phyloP scores from a whole-genome alignment of 495 filamentous ascomycete species.

The Melanomma pulvis-pyrius region DNA sequence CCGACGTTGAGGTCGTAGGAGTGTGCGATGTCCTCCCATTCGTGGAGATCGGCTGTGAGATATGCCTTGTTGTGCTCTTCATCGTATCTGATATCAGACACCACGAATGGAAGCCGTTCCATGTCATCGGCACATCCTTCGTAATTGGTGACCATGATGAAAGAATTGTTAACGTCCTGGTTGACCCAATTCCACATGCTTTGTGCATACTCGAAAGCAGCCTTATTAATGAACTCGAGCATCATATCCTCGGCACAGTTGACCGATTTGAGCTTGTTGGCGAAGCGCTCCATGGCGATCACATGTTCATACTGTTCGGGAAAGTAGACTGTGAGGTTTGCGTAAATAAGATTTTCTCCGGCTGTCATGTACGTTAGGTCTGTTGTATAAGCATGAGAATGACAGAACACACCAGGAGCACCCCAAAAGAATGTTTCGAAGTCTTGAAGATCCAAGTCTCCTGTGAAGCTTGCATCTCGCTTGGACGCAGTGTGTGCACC shows the following conservation, averaged over 20 bases:
- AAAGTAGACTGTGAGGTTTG: conserved; percentile 32
- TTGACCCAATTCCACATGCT: conserved; percentile 33
- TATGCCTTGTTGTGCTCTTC: conserved; percentile 12
- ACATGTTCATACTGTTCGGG: conserved; percentile 19
- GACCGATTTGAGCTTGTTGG: conserved; percentile 22
- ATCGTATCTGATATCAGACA: conserved; percentile 24
- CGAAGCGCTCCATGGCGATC: conserved; percentile 31
- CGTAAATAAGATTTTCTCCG: conserved; percentile 11
- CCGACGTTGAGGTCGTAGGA: conserved; percentile 27
- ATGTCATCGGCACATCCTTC: conserved; percentile 17
- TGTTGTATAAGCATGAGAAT: not conserved
- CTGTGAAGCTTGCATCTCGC: conserved; percentile 21
- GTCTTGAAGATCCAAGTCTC: conserved; percentile 23
- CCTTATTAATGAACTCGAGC: conserved; percentile 31
- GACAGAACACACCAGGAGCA: conserved; percentile 11
- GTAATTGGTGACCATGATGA: conserved; percentile 30
- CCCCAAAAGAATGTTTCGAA: conserved; percentile 29
- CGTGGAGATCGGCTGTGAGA: conserved; percentile 11
- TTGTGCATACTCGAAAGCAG: conserved; percentile 20
- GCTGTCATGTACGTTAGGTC: not conserved
- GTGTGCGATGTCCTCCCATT: conserved; percentile 30
- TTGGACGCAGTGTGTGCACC: conserved; percentile 1
- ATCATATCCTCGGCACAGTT: conserved; percentile 27
- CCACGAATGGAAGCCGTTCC: conserved; percentile 25
- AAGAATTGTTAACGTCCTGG: conserved; percentile 21